phyloP scores from a whole-genome alignment of 441 rosid species.

The Sinapis alba region DNA sequence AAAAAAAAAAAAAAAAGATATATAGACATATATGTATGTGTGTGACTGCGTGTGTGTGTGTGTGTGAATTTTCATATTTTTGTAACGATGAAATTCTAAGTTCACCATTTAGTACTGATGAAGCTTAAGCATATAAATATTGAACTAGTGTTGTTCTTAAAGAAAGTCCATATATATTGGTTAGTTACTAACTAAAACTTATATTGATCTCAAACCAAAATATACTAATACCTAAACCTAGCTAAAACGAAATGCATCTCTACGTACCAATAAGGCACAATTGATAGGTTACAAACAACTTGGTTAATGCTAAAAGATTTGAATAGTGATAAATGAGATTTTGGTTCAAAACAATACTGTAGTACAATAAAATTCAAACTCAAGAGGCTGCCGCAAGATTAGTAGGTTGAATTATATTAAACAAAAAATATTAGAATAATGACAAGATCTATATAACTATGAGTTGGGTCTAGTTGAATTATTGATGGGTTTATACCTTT shows the following conservation, averaged over 20 bases:
- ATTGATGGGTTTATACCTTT: slow-evolving; percentile 10
- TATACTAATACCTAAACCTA: not conserved
- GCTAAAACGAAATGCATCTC: not conserved
- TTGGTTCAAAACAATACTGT: slow-evolving; percentile 10
- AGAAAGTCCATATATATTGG: not conserved
- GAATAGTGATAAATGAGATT: slow-evolving; percentile 14
- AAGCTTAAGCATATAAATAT: not conserved
- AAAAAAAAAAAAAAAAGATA: too few species aligned
- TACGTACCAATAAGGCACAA: not conserved
- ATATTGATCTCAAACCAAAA: not conserved
- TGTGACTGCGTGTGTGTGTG: not conserved
- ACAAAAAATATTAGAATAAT: slow-evolving; percentile 3
- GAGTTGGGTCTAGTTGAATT: slow-evolving; percentile 31
- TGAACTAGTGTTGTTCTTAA: not conserved
- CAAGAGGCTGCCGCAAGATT: not conserved
- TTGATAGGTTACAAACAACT: slow-evolving; percentile 2
- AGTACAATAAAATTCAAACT: not conserved
- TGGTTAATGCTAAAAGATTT: not conserved
- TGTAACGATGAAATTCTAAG: not conserved
- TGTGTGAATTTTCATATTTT: not conserved
- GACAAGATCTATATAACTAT: not conserved
- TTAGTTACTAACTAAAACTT: not conserved
- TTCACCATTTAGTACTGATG: not conserved
- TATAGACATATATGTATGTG: not conserved
- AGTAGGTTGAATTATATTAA: not conserved